Conservation (phyloP, 2,329 filamentous ascomycete genomes). For the Lecanicillium sp. region DNA sequence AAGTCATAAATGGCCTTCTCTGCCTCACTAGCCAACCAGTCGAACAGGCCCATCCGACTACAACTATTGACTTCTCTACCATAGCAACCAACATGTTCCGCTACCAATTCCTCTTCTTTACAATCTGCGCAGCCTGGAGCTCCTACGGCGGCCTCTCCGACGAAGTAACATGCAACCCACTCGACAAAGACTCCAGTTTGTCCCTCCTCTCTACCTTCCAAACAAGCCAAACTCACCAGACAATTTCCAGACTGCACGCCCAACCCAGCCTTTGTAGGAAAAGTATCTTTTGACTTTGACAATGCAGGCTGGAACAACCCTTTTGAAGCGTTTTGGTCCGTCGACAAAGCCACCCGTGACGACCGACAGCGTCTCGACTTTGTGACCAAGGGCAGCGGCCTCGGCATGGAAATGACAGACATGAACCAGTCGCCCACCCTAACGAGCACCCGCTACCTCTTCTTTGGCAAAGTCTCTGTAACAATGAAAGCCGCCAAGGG, state of each 20-base stretch:
- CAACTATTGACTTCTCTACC: no score
- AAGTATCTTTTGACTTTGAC: conserved; percentile 50
- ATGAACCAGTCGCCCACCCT: conserved; percentile 53
- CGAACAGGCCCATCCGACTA: no score
- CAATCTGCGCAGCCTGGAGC: conserved; percentile 3
- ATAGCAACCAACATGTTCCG: background rate
- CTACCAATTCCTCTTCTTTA: conserved; percentile 1
- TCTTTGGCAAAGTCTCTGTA: conserved; percentile 71
- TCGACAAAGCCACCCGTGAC: conserved; percentile 23
- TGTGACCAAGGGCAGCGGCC: conserved; percentile 18
- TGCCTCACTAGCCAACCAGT: no score
- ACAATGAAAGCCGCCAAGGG: conserved; percentile 63
- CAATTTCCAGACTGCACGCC: conserved; percentile 42
- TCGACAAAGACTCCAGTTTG: conserved; percentile 17
- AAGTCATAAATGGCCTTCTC: no score
- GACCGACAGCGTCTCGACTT: conserved; percentile 18
- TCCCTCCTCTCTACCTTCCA: background rate
- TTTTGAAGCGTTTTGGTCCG: conserved; percentile 19
- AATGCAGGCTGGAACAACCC: conserved; percentile 39
- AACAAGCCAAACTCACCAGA: background rate
- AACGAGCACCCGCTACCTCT: conserved; percentile 67
- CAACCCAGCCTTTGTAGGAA: conserved; percentile 57
- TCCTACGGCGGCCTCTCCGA: conserved; percentile 6
- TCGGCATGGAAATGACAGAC: conserved; percentile 46
- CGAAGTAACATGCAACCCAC: conserved; percentile 11